Evolutionary conservation across 306 rosid genomes (phyloP).

Genomic region (Castanea crenata): DNA sequence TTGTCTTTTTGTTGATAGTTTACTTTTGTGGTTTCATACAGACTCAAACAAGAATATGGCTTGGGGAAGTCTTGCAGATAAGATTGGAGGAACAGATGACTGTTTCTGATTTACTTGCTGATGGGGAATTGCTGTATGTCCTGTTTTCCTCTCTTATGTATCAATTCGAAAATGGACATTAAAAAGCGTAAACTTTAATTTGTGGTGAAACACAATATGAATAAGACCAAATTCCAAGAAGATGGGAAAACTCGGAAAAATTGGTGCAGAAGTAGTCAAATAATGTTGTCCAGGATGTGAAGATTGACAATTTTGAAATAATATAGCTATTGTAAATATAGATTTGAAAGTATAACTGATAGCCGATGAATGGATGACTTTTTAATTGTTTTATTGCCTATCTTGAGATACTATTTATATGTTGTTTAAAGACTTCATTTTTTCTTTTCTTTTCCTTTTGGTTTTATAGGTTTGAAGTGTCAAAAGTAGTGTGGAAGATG

Average conservation of each 20-base stretch:
- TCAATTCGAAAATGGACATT: neutral
- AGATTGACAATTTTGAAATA: neutral
- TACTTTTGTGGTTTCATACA: conserved; percentile 25
- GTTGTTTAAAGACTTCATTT: conserved; percentile 11
- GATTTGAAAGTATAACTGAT: neutral
- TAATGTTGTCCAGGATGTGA: neutral
- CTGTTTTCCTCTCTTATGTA: neutral
- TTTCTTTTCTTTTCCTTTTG: neutral
- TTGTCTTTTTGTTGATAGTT: too few species aligned
- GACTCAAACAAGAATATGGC: conserved; percentile 59
- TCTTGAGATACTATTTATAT: conserved; percentile 1
- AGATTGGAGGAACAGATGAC: conserved; percentile 36
- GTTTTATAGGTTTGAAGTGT: conserved; percentile 44
- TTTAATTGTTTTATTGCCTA: neutral
- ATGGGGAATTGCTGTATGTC: conserved; percentile 55
- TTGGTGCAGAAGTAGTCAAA: neutral
- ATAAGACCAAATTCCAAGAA: neutral
- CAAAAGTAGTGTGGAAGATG: conserved; percentile 48
- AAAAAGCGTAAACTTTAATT: neutral
- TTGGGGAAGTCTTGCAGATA: conserved; percentile 54
- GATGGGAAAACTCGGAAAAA: neutral
- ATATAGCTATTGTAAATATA: neutral
- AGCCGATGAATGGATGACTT: neutral
- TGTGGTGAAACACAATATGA: neutral
- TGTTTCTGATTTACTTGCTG: conserved; percentile 48